Base-by-base conservation (phyloP, 371 early-diverging fungal genomes). In the Coemansia sp. region DNA sequence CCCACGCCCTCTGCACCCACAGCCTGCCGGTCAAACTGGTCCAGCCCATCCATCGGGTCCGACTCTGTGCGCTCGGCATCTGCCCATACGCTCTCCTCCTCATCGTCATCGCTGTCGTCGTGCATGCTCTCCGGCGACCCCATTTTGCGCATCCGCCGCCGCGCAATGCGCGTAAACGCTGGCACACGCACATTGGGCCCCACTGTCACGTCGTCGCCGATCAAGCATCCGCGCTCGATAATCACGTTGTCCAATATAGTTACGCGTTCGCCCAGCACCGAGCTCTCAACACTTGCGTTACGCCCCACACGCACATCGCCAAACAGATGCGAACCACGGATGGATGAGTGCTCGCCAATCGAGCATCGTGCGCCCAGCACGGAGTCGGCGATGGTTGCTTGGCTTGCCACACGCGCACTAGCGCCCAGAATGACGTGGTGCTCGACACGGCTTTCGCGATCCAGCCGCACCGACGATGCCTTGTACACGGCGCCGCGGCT, bases 281-380 rank as follows among this genome's bases (percentile, higher is more conserved):
- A 85, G 24, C 83, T 68, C 19, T 82, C 73, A 2, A 96, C 5
- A 61, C 69, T 67, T 67, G 89, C 88, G 66, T 88, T 85, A 69
- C 87, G 83, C 36, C 79, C 88, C 57, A 97, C 87, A 4, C 71
- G 80, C 7, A 87, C 86, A 66, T 84, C 83, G 71, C 94, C 92
- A 90, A 94, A 95, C 49, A 97, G 78, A 66, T 92, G 94, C 4
- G 91, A 89, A 32, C 88, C 90, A 21, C 91, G 84, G 26, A 96
- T 83, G 24, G 81, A 76, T n/a, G 92, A 90, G 69, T 89, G 86
- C 36, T 85, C 85, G 77, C 89, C 90, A 73, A 98, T 92, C 17
- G 66, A 73, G 82, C 95, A 95, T 61, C 88, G 85, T 40, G 86
- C 82, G 28, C 98, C 97, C 78, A 97, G 88, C 15, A 93, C 87